Evolutionary conservation across 805 yeast genomes (phyloP).

Genomic region (Lachancea sp.): DNA sequence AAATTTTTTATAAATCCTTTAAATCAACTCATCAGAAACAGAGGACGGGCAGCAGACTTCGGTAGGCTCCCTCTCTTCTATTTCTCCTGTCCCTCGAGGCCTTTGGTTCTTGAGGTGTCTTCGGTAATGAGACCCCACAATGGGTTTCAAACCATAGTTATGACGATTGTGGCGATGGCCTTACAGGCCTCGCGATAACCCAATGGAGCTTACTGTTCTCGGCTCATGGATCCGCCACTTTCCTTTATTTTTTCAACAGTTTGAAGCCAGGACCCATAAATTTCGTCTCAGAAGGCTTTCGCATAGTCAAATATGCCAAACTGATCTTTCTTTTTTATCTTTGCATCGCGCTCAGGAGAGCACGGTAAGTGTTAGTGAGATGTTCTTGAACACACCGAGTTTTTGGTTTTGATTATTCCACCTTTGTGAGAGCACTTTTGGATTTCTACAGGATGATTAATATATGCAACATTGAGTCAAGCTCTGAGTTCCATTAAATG

Average conservation of each 20-base stretch:
- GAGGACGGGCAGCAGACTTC: not conserved
- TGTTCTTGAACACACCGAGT: not conserved
- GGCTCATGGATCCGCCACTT: constrained; percentile 48
- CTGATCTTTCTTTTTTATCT: not conserved
- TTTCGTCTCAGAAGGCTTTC: constrained; percentile 23
- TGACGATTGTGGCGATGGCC: constrained; percentile 48
- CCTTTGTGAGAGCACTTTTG: not conserved
- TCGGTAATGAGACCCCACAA: constrained; percentile 53
- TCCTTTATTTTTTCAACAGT: constrained; percentile 17
- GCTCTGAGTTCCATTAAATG: constrained; percentile 59
- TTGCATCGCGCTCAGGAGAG: constrained; percentile 5
- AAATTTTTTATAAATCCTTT: constrained; percentile 29
- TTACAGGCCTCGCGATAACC: constrained; percentile 37
- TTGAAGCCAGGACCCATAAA: constrained; percentile 19
- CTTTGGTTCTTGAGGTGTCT: constrained; percentile 23
- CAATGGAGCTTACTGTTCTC: constrained; percentile 81
- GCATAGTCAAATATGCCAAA: constrained; percentile 67
- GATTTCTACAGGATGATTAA: constrained; percentile 55
- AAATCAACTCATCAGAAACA: constrained; percentile 33
- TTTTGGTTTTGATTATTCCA: not conserved
- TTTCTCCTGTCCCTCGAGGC: constrained; percentile 16
- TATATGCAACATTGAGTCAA: constrained; percentile 83
- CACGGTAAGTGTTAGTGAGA: constrained; percentile 5
- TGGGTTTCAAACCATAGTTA: constrained; percentile 64
- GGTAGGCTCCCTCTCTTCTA: not conserved